Evolutionary conservation across 148 eudicot species (phyloP).

Genomic region (Nepenthes mirabilis): DNA sequence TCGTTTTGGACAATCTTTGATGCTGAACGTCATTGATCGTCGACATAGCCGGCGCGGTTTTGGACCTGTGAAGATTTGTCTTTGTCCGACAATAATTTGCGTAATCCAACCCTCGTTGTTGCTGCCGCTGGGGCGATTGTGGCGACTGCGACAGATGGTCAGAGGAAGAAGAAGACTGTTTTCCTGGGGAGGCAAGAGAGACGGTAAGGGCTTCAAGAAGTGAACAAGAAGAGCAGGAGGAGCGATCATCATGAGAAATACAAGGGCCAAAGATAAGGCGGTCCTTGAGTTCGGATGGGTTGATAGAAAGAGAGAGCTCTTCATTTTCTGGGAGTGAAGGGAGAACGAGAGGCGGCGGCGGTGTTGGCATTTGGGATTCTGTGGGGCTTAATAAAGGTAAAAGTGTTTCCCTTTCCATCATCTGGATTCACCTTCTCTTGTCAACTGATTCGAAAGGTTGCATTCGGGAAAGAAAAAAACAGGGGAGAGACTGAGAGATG

Average conservation of each 20-base stretch:
- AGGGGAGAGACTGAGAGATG: too few species aligned
- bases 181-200: constrained; percentile 6
- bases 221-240: constrained; percentile 7
- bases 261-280: constrained; percentile 62
- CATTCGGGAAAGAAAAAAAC: too few species aligned
- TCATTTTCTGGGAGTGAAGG: constrained; percentile 52
- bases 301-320: constrained; percentile 37
- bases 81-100: constrained; percentile 31
- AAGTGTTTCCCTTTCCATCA: constrained; percentile 66
- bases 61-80: constrained; percentile 55
- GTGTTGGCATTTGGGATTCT: constrained; percentile 14
- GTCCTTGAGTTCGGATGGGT: constrained; percentile 68
- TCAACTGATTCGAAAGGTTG: too few species aligned
- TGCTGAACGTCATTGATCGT: constrained; percentile 40
- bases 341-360: constrained; percentile 19
- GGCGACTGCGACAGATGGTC: constrained; percentile 12
- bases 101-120: constrained; percentile 43
- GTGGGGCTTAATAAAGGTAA: constrained; percentile 32
- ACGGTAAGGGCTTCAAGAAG: constrained; percentile 31
- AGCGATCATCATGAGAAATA: constrained; percentile 9
- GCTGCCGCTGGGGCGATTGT: background rate
- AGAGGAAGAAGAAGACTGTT: constrained; percentile 11
- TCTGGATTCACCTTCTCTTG: too few species aligned
- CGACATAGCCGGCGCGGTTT: constrained; percentile 93
- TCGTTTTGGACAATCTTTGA: constrained; percentile 17